Conservation (phyloP, 768 basidiomycete genomes). For the Pulveroboletus sp. region DNA sequence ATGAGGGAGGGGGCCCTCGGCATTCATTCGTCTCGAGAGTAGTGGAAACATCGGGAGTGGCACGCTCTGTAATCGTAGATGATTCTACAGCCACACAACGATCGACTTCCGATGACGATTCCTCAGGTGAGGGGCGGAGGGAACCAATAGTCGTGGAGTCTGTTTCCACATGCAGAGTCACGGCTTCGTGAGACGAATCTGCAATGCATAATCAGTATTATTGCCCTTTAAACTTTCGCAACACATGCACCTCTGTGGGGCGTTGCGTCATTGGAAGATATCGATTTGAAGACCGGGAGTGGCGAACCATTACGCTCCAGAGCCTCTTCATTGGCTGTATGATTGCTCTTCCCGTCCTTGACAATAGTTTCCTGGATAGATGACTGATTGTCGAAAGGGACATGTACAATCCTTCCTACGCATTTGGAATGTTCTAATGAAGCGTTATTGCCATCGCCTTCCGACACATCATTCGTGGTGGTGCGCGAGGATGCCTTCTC, state of each 20-base stretch:
- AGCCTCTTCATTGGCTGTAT: conserved; percentile 9
- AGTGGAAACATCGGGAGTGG: conserved; percentile 8
- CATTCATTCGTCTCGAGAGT: conserved; percentile 5
- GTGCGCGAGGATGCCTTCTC: conserved; percentile 28
- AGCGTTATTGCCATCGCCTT: conserved; percentile 8
- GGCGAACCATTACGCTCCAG: conserved; percentile 11
- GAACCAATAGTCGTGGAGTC: conserved; percentile 3
- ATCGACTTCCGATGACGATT: conserved; percentile 4
- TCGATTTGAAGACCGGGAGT: conserved; percentile 5
- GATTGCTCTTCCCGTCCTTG: conserved; percentile 20
- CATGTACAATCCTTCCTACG: conserved; percentile 16
- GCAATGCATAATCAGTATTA: conserved; percentile 10
- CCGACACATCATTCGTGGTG: conserved; percentile 9
- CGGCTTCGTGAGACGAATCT: conserved; percentile 12
- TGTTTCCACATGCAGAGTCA: conserved; percentile 12
- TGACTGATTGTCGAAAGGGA: conserved; percentile 12
- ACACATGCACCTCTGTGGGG: conserved; percentile 15
- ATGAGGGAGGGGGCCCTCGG: conserved; percentile 5
- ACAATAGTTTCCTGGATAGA: conserved; percentile 22
- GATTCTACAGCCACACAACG: conserved; percentile 1
- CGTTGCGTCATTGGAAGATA: conserved; percentile 5
- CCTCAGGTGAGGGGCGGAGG: conserved; percentile 5
- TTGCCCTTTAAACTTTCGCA: neutral
- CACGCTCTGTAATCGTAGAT: conserved; percentile 7
- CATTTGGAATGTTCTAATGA: conserved; percentile 16